A percentile compares a stretch with the other conserved stretches of the same genome.
Conservation (phyloP, 2,329 filamentous ascomycete genomes). For the Fusarium devonianum region DNA sequence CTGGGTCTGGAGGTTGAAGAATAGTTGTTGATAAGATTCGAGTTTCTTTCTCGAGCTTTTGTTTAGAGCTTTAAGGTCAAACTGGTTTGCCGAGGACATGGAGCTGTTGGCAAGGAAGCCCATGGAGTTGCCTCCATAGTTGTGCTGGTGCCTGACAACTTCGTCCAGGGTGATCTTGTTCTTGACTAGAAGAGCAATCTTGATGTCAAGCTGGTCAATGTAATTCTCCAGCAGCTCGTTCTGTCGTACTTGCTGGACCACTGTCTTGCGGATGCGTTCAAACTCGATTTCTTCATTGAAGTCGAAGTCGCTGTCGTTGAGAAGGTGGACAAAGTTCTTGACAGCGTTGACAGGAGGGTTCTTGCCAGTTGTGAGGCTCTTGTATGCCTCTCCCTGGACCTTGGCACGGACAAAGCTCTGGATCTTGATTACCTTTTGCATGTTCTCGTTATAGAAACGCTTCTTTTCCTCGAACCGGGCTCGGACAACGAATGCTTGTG, state of each 20-base stretch:
- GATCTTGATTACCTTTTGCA: constrained; percentile 98
- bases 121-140: constrained; percentile 89
- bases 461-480: constrained; percentile 82
- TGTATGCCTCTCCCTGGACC: constrained; percentile 97
- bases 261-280: constrained; percentile 90
- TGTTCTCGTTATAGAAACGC: constrained; percentile 91
- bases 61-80: constrained; percentile 96
- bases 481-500: constrained; percentile 77
- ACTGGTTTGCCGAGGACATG: constrained; percentile 87
- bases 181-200: constrained; percentile 96
- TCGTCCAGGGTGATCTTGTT: constrained; percentile 99
- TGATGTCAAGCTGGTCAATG: constrained; percentile 97
- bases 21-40: constrained; percentile 95
- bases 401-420: constrained; percentile 96
- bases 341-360: constrained; percentile 96
- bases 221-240: constrained; percentile 98
- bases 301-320: constrained; percentile 98
- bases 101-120: constrained; percentile 87
- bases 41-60: constrained; percentile 95
- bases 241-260: constrained; percentile 95
- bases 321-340: constrained; percentile 96
- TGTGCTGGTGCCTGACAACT: constrained; percentile 94
- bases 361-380: constrained; percentile 93
- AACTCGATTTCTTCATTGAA: constrained; percentile 99
- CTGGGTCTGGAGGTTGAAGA: constrained; percentile 96